Base-by-base conservation (phyloP, 2,329 filamentous ascomycete genomes). In the Sphaceloma murrayae region DNA sequence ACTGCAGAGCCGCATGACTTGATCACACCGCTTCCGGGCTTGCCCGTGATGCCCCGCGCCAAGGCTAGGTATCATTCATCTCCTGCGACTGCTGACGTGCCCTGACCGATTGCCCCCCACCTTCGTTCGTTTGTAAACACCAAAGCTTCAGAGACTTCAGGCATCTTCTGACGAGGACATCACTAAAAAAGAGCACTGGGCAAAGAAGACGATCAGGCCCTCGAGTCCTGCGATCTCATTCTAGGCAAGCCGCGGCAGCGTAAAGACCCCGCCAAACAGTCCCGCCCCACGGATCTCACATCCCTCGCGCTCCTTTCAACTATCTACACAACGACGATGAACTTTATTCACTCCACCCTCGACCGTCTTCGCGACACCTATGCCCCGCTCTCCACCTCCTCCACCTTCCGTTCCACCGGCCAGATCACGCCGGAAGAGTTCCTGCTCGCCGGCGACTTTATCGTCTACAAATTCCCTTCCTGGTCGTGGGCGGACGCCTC, bases 371-470 rank as follows among this genome's bases (percentile, higher is more conserved):
- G 89, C 56, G 91, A 96, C 67, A 82, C 81, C 56, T 89, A 93
- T 65, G 86, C 89, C 9, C 88, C 88, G 30, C 81, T 94, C 57
- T 80, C 78, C 48, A 81, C 94, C 63, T 93, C 79, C 43, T 96
- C 89, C 3, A 96, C 85, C 52, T 98, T 98, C 67, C 85, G 89
- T 56, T 75, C 78, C 56, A 94, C 88, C 3, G 91, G 91, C 53
- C 85, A 96, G 68, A 91, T 98, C 66, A 96, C 89, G 0, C 89
- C 89, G 13, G 89, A 95, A 59, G 91, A 98, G 72, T 98, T 98
- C 64, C 74, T 95, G 40, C 82, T 84, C 3, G 91, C 91, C 3
- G 91, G 91, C 56, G 91, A 98, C 69, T 98, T 96, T 63, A 79
- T 98, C 27, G 88, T 94, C 58, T 94, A 93, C 78, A 96, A 95